These are phyloP conservation scores for Daedaleopsis nitida DNA, from an alignment of 768 basidiomycete genomes.

Conservation along the genomic window DNA sequence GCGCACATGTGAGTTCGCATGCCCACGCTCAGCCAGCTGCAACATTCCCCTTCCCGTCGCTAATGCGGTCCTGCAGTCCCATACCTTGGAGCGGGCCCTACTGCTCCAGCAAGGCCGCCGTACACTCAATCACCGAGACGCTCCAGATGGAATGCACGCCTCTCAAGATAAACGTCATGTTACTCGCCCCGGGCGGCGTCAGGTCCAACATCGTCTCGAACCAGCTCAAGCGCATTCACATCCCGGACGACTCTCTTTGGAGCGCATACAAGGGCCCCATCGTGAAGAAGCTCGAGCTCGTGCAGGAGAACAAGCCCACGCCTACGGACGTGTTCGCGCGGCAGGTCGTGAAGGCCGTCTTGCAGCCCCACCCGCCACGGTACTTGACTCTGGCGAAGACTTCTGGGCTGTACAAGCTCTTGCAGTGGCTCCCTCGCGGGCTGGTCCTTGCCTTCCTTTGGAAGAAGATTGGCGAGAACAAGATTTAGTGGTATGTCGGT, in stretches of 20 bases:
- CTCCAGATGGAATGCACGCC: conserved; percentile 77
- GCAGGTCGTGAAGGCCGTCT: conserved; percentile 13
- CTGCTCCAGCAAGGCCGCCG: conserved; percentile 57
- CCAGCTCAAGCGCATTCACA: conserved; percentile 40
- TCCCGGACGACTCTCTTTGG: conserved; percentile 61
- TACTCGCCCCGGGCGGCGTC: conserved; percentile 67
- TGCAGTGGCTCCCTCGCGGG: conserved; percentile 25
- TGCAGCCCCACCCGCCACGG: conserved; percentile 14
- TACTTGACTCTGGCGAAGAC: conserved; percentile 18
- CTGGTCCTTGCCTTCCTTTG: conserved; percentile 23
- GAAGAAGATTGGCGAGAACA: conserved; percentile 14
- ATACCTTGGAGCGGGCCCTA: conserved; percentile 73
- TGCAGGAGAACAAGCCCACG: conserved; percentile 39
- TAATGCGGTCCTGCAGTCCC: conserved; percentile 40
- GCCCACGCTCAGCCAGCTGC: conserved; percentile 24
- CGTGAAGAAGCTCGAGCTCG: conserved; percentile 52
- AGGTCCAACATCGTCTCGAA: conserved; percentile 67
- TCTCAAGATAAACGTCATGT: conserved; percentile 69
- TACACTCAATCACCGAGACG: conserved; percentile 61
- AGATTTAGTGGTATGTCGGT: not conserved
- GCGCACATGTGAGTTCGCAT: conserved; percentile 50
- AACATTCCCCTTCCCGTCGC: conserved; percentile 40
- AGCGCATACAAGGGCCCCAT: conserved; percentile 52
- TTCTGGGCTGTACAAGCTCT: conserved; percentile 9
- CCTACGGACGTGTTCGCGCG: conserved; percentile 18